Evolutionary conservation across 768 basidiomycete species (phyloP), one percentile per base, ranked within the genome.

Genomic region (Dacryopinax primogenitus): DNA sequence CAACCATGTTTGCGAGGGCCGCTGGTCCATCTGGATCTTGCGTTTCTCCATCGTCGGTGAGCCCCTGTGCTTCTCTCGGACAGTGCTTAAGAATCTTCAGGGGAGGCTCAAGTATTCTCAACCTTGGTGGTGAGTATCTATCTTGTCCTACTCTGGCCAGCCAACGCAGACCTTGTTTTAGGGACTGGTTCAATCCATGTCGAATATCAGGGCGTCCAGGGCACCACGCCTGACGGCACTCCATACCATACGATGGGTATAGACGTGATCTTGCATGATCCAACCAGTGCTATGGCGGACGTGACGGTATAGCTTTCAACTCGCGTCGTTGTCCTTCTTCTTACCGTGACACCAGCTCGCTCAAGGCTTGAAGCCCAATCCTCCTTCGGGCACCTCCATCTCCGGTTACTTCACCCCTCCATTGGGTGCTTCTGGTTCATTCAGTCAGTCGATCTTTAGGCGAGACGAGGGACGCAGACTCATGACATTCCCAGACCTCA

Each of bases 401-500:
- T 58, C 51, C 3, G 51, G 51, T 4, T 58, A 58, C 51, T 58
- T 58, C 51, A 30, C 51, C 4, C 51, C 51, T 28, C 51, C 51
- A 15, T 3, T 9, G 3, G 51, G 30, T 30, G 11, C 11, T 30
- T 58, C 26, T 58, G 51, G 51, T 28, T 9, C 51, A 58, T 58
- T 28, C 30, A 26, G 51, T 58, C 13, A 11, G 51, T 58, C 26
- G 3, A 2, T 6, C 3, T 30, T 11, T 6, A 28, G 26, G 9
- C 32, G 13, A 39, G 37, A 11, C 51, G 23, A 9, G 26, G 11
- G 30, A 30, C 26, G 32, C 4, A 4, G 21, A 18, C 51, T 58
- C 51, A 58, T 30, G 13, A 32, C 18, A 30, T 23, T 4, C 32
- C 13, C 30, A 58, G 51, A 58, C 23, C 51, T 58, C 26, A 30